Evolutionary conservation across 345 rosid genomes (phyloP).

Genomic region (Eutrema yunnanense): DNA sequence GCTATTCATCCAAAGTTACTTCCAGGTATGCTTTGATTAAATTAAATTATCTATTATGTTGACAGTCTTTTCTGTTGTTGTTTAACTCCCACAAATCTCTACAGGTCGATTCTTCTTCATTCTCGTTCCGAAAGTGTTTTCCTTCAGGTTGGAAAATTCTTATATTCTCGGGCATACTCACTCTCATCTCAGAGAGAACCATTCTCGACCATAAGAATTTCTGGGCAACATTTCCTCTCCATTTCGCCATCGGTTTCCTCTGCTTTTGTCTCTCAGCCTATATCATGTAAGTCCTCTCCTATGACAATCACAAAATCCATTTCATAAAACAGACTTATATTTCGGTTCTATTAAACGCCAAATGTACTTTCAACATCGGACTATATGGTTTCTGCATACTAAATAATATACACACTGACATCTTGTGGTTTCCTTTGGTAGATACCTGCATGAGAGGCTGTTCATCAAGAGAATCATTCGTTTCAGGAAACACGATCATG

Average conservation of each 20-base stretch:
- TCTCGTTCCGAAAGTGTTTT: slow-evolving; percentile 57
- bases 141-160: slow-evolving; percentile 72
- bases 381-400: neutral
- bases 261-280: slow-evolving; percentile 46
- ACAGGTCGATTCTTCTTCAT: slow-evolving; percentile 53
- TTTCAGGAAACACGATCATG: slow-evolving; percentile 53
- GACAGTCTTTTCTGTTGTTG: neutral
- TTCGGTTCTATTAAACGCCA: neutral
- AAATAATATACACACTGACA: neutral
- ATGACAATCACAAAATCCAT: neutral
- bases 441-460: slow-evolving; percentile 59
- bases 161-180: slow-evolving; percentile 47
- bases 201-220: slow-evolving; percentile 50
- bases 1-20: slow-evolving; percentile 57
- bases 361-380: neutral
- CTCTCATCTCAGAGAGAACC: slow-evolving; percentile 51
- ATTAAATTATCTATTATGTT: neutral
- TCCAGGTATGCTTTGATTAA: slow-evolving; percentile 46
- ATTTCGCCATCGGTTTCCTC: slow-evolving; percentile 43
- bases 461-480: slow-evolving; percentile 61
- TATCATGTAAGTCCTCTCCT: slow-evolving; percentile 50
- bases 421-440: slow-evolving; percentile 14
- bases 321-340: neutral
- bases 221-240: slow-evolving; percentile 46
- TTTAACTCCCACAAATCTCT: neutral